Evolutionary conservation across 139 green algal genomes (phyloP).

Genomic region (Coelastrella sp.): DNA sequence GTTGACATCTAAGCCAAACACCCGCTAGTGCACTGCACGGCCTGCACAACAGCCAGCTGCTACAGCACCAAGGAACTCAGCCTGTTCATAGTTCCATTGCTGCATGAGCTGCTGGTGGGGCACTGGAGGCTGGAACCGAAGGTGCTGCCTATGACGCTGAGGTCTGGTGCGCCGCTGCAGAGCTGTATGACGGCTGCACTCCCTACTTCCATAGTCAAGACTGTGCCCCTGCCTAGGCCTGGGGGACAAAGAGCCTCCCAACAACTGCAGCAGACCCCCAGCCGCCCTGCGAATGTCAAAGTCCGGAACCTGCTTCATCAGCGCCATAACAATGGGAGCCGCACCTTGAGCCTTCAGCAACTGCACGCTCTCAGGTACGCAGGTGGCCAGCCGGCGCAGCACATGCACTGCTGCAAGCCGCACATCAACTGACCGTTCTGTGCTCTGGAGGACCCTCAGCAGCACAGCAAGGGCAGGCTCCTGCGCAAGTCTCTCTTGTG

Average conservation of each 20-base stretch:
- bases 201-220: neutral
- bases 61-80: neutral
- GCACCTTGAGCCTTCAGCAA: conserved; percentile 20
- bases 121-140: too few species aligned
- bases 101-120: neutral
- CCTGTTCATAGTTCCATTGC: neutral
- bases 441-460: conserved; percentile 15
- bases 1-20: too few species aligned
- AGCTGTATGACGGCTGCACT: neutral
- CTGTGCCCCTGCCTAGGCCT: neutral
- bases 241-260: conserved; percentile 1
- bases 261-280: conserved; percentile 29
- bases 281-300: conserved; percentile 7
- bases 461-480: conserved; percentile 1
- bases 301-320: conserved; percentile 14
- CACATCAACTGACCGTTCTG: conserved; percentile 17
- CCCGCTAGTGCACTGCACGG: neutral
- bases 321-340: neutral
- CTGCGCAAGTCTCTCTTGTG: conserved; percentile 11
- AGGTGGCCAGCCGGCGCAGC: conserved; percentile 12
- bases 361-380: neutral
- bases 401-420: conserved; percentile 26
- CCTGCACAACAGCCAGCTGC: neutral
- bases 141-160: neutral
- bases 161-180: neutral